Percentiles rank a stretch among this genome's conserved stretches.
Evolutionary conservation across 2,329 filamentous ascomycete genomes (phyloP).

Genomic region (Apiospora saccharicola): DNA sequence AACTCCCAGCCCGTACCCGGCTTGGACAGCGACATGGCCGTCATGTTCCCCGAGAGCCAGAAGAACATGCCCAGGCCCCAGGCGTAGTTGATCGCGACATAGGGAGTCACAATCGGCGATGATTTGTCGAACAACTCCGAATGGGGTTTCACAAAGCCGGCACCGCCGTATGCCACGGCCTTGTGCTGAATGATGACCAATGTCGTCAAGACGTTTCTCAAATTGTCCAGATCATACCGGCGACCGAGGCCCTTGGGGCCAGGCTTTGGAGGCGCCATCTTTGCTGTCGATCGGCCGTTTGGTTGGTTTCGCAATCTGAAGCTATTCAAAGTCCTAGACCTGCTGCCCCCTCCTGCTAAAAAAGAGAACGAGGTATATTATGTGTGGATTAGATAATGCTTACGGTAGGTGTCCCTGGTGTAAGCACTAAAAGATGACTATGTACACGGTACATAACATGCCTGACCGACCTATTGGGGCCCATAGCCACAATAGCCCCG

Average conservation of each 20-base stretch:
- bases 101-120: slow-evolving; percentile 16
- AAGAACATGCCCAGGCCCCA: slow-evolving; percentile 26
- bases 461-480: no score
- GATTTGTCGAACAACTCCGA: slow-evolving; percentile 21
- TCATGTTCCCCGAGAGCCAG: slow-evolving; percentile 23
- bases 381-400: no score
- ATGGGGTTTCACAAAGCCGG: slow-evolving; percentile 20
- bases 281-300: no score
- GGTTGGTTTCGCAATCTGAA: background rate
- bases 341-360: no score
- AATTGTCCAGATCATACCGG: slow-evolving; percentile 23
- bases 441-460: no score
- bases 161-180: slow-evolving; percentile 23
- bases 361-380: no score
- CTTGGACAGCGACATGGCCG: slow-evolving; percentile 23
- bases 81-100: slow-evolving; percentile 1
- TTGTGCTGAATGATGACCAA: slow-evolving; percentile 26
- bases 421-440: no score
- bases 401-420: no score
- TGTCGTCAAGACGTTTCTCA: slow-evolving; percentile 19
- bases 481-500: background rate
- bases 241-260: background rate
- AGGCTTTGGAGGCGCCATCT: slow-evolving; percentile 16
- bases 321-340: no score
- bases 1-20: background rate